Evolutionary conservation across 768 basidiomycete species (phyloP), one percentile per base, ranked within the genome.

Genomic region (Pleurotus cornucopiae): DNA sequence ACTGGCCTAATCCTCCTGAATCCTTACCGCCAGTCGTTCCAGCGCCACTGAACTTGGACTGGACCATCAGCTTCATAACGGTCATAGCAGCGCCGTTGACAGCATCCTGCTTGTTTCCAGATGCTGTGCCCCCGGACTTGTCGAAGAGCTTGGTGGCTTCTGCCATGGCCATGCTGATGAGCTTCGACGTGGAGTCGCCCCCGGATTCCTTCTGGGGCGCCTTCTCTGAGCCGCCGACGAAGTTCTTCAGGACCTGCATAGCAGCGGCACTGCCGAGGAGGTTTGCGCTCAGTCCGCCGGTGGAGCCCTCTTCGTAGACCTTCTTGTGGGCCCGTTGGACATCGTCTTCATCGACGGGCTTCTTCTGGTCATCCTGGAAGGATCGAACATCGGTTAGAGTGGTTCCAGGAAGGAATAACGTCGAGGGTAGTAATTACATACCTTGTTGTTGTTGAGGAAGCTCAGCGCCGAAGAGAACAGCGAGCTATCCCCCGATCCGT

Each of bases 161-260:
- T 0, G 83, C 82, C 91, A 96, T 92, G 3, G 94, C 93, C 69
- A 92, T 69, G 63, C 88, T 88, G 70, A 96, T 85, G 57, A 95
- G 73, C 68, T 94, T 68, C 39, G 82, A 83, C 66, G 80, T 76
- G 49, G 75, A 76, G 46, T 76, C 72, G 23, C 74, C 78, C 5
- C 79, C 70, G 4, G 72, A 71, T 39, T 39, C 23, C 7, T 37
- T 11, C 21, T 37, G 20, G 18, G 37, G 14, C 41, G 23, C 38
- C 21, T 41, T 39, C 6, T n/a, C n/a, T 13, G 66, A 63, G 26
- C 65, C 49, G 5, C 86, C 81, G 20, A 21, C 86, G 73, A 89
- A 89, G 61, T 76, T 64, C 71, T 91, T 86, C 57, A 91, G 66
- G 5, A 77, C 77, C 77, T 89, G 79, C 60, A 90, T 59, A 12